Percentiles rank a stretch among this genome's conserved stretches.
Evolutionary conservation across 2,329 filamentous ascomycete genomes (phyloP).

Genomic region (Lachnellula suecica): DNA sequence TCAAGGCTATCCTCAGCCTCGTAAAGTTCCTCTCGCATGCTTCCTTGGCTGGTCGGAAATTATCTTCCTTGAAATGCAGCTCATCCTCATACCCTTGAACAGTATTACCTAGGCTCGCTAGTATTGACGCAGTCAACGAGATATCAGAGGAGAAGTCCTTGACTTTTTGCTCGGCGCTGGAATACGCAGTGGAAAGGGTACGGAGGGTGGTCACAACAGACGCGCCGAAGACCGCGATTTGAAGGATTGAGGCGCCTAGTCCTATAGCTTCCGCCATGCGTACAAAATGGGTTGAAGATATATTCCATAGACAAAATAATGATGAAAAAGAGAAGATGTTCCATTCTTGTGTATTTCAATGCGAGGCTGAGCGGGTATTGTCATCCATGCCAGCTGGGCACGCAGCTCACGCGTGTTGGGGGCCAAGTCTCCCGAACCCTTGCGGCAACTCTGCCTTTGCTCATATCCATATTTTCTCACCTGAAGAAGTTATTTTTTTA

Average conservation of each 20-base stretch:
- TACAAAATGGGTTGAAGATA: background rate
- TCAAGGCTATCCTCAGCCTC: background rate
- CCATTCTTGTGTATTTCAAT: too few relatives aligned
- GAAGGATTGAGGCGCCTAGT: conserved; percentile 2
- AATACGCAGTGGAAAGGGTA: background rate
- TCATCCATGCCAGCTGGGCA: background rate
- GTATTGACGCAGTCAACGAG: background rate
- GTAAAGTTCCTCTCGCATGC: background rate
- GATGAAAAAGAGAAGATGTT: background rate
- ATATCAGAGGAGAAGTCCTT: background rate
- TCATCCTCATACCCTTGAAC: conserved; percentile 1
- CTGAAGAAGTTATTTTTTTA: too few relatives aligned
- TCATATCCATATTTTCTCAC: too few relatives aligned
- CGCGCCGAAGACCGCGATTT: conserved; percentile 4
- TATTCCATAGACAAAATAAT: background rate
- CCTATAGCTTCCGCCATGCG: conserved; percentile 7
- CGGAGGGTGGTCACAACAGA: conserved; percentile 1
- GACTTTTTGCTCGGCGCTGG: background rate
- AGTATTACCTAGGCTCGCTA: conserved; percentile 2
- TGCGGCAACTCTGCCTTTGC: too few relatives aligned
- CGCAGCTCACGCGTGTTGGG: background rate
- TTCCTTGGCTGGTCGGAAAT: background rate
- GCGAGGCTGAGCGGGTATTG: background rate
- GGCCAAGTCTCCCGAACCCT: too few relatives aligned
- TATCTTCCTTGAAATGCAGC: background rate